These are phyloP conservation scores for Pleurozium schreberi DNA, from an alignment of 225 moss, liverwort and hornwort species.

Conservation along the genomic window DNA sequence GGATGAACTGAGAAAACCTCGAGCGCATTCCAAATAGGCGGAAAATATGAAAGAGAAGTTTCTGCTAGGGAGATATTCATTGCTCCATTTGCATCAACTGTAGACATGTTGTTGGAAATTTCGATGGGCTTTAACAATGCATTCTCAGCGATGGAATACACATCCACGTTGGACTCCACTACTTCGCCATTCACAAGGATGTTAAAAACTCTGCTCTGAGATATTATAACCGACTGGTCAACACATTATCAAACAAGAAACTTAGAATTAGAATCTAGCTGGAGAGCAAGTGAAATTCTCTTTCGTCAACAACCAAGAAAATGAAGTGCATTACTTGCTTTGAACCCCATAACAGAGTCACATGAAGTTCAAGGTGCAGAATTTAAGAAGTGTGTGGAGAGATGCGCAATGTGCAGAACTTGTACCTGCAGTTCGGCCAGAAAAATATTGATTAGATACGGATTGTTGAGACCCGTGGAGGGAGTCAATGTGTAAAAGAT, in stretches of 20 bases:
- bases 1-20: not conserved
- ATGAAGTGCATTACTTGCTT: not conserved
- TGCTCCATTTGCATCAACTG: not conserved
- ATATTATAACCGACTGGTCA: not conserved
- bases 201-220: not conserved
- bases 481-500: not conserved
- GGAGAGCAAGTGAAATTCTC: not conserved
- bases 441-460: not conserved
- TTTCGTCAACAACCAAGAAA: not conserved
- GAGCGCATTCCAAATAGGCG: not conserved
- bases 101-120: not conserved
- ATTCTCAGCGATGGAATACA: not conserved
- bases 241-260: not conserved
- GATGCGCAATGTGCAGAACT: not conserved
- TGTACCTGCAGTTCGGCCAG: slow-evolving; percentile 17
- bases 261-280: not conserved
- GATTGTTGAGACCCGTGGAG: not conserved
- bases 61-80: not conserved
- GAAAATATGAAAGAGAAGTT: not conserved
- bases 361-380: not conserved
- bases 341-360: not conserved
- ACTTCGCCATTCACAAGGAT: not conserved
- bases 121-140: not conserved
- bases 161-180: not conserved
- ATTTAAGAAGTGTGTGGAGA: not conserved